A percentile compares a stretch with the other conserved stretches of the same genome.
phyloP scores from a whole-genome alignment of 1,284 basidiomycete species.

The Apiotrichum siamense region DNA sequence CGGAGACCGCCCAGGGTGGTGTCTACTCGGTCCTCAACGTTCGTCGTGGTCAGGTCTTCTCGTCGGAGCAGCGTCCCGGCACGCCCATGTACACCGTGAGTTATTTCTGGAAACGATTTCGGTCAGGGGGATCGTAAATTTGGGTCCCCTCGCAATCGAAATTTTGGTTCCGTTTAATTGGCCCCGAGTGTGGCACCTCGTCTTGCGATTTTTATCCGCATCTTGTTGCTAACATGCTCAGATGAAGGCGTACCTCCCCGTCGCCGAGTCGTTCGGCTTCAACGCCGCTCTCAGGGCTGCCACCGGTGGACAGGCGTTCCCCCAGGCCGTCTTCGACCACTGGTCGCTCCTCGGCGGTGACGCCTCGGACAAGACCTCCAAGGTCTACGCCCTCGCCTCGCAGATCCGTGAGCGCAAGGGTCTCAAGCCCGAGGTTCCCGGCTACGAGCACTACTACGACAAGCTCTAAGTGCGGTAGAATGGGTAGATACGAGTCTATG shows the following conservation, averaged over 20 bases:
- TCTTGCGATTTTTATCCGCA: too few species aligned
- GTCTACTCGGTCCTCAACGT: constrained; percentile 94
- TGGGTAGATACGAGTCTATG: too few species aligned
- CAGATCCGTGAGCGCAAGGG: constrained; percentile 62
- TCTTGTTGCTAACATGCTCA: too few species aligned
- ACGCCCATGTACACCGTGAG: constrained; percentile 99
- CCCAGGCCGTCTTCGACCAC: constrained; percentile 90
- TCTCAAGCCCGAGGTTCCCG: constrained; percentile 70
- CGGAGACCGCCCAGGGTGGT: constrained; percentile 95
- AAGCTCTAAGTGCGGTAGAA: too few species aligned
- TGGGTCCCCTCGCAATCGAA: constrained; percentile 17
- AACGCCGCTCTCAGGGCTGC: constrained; percentile 90
- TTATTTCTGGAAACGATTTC: constrained; percentile 31
- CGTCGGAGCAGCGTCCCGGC: constrained; percentile 92
- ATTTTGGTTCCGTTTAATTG: constrained; percentile 25
- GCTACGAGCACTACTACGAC: constrained; percentile 84
- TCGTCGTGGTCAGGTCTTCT: constrained; percentile 97
- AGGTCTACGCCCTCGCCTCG: constrained; percentile 77
- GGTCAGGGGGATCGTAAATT: not conserved
- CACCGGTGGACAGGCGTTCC: constrained; percentile 97
- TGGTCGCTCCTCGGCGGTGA: constrained; percentile 61
- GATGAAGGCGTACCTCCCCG: constrained; percentile 40
- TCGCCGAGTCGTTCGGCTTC: constrained; percentile 98
- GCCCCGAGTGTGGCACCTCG: too few species aligned
- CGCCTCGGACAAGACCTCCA: constrained; percentile 57